Base-by-base conservation (phyloP, 495 filamentous ascomycete genomes). In the Tuber microsphaerosporum region DNA sequence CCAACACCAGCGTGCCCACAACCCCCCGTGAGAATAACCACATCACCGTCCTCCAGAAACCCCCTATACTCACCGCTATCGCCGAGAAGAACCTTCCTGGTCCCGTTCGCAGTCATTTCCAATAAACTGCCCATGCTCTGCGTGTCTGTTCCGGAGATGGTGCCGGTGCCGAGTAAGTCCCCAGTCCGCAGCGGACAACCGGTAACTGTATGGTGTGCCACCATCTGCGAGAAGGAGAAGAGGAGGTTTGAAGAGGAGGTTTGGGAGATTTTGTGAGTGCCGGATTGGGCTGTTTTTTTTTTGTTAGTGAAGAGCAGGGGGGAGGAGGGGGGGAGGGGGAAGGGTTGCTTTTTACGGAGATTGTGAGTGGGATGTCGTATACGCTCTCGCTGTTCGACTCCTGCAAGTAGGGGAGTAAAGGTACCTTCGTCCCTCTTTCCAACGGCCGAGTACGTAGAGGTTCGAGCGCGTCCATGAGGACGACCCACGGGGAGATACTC, bases 171-270 rank as follows among this genome's bases (percentile, higher is more conserved):
- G 2, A 98, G 83, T 71, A 98, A 84, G 79, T 98, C 94, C 48
- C 94, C 94, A 0, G 91, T 86, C 61, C 89, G 88, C 86, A 98
- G 83, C 22, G 91, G 90, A 83, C 94, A 98, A 37, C 94, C 94
- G 2, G 91, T 92, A 69, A 94, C 87, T 9, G 92, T 91, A 82
- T 98, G 94, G 82, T 98, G 94, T 0, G 94, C 90, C 51, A 98
- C 86, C 93, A 98, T 97, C 85, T 98, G 94, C 20, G 92, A 89
- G 85, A 97, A 98, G 0, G 93, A 97, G 87, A 89, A 98, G 34
- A 98, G 88, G 42, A 97, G 88, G 83, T 97, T 89, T 75, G 85
- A 87, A 16, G 89, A 88, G 74, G 87, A 92, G 65, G 90, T 92
- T 41, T 84, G 85, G 2, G 87, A 85, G 73, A 97, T 89, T 1